Evolutionary conservation across 768 basidiomycete species (phyloP), one percentile per base, ranked within the genome.

Genomic region (Tephrocybe rancida): DNA sequence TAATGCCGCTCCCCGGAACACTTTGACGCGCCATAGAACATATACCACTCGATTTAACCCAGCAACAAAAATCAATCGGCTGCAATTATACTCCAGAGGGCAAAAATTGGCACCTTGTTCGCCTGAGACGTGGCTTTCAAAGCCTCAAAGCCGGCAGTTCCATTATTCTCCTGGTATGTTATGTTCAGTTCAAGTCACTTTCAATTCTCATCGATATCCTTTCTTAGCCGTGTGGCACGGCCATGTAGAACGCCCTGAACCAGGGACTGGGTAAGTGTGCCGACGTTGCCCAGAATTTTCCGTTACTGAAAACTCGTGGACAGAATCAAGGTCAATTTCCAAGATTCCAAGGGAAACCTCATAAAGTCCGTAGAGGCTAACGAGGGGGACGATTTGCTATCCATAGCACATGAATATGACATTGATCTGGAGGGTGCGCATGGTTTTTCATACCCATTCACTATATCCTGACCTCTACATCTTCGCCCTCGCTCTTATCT

Each of bases 331-430:
- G 73, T 98, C 11, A 86, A 90, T 65, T 99, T 96, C 77, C 86
- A 89, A 57, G 93, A 96, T 67, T 78, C 92, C 8, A 92, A 92
- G 62, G 96, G 94, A 3, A 78, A 19, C 18, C n/a, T 41, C 18
- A 41, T 22, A 8, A 19, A 21, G 21, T 19, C 39, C n/a, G 35
- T 37, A 19, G 39, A 41, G 39, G 39, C 39, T n/a, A 41, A 41
- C 13, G 39, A 41, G n/a, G 39, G 39, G 8, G 39, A 22, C 19
- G 21, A 41, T 22, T 73, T 99, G 32, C 74, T 99, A 29, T 85
- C 86, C 21, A 77, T 99, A 50, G 95, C 95, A 5, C 95, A 97
- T 64, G 95, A 97, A 68, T 85, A 96, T 65, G 96, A 98, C 62
- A 84, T 99, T 50, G 96, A 98, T 67, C 78, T 98, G 18, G 96